Evolutionary conservation across 2,329 filamentous ascomycete species (phyloP).

Genomic region (Thermoascus crustaceus): DNA sequence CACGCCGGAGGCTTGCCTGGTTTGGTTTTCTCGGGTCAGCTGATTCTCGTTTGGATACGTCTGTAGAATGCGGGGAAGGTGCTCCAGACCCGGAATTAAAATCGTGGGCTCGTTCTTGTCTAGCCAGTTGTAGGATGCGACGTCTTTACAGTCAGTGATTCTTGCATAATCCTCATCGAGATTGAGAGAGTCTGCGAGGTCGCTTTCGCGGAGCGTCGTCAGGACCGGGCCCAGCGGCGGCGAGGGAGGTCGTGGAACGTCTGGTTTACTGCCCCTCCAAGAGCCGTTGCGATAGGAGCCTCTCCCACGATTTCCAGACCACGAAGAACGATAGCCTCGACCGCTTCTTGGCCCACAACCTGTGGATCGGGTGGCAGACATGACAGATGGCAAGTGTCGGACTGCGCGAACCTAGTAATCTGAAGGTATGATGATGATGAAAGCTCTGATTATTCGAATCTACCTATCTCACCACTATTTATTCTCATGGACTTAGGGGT

Average conservation of each 20-base stretch:
- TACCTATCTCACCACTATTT: no score
- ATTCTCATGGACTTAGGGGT: no score
- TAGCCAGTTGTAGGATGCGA: conserved; percentile 49
- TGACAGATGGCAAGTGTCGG: no score
- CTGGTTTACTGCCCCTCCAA: background rate
- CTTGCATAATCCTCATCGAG: conserved; percentile 4
- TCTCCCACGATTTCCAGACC: background rate
- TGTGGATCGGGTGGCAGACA: no score
- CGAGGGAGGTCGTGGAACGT: conserved; percentile 1
- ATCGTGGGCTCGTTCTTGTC: conserved; percentile 30
- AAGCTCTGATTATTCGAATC: no score
- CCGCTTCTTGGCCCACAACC: no score
- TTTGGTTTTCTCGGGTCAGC: conserved; percentile 5
- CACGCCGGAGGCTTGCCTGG: conserved; percentile 46
- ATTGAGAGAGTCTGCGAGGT: conserved; percentile 4
- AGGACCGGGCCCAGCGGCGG: conserved; percentile 12
- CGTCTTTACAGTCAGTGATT: conserved; percentile 35
- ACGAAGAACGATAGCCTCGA: background rate
- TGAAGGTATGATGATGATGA: no score
- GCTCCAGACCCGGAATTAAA: conserved; percentile 37
- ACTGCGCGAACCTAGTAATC: no score
- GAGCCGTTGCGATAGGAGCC: background rate
- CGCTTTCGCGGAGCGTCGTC: conserved; percentile 8
- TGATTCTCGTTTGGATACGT: conserved; percentile 3
- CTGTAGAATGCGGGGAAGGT: conserved; percentile 4